Percentiles rank a stretch among this genome's conserved stretches.
phyloP scores from a whole-genome alignment of 257 asterid species.

The Nicotiana benthamiana region DNA sequence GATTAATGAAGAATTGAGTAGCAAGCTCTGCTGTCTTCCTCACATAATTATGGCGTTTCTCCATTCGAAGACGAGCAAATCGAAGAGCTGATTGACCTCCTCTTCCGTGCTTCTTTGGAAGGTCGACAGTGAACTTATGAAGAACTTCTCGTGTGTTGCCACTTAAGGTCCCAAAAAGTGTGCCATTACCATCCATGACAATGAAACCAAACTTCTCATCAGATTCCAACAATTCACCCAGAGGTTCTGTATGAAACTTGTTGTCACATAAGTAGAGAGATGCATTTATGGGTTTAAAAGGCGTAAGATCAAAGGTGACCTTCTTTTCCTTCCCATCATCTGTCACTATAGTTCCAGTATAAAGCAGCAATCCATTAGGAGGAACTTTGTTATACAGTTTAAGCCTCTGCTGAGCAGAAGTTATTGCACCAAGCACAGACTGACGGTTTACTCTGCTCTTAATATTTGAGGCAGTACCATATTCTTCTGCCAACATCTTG shows the following conservation, averaged over 20 bases:
- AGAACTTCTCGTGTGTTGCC: conserved; percentile 42
- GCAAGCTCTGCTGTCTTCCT: conserved; percentile 46
- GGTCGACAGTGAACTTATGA: conserved; percentile 42
- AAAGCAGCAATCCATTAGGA: conserved; percentile 34
- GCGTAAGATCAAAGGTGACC: conserved; percentile 37
- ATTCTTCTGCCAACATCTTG: conserved; percentile 40
- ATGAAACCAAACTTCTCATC: conserved; percentile 45
- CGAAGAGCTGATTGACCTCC: conserved; percentile 49
- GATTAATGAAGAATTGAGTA: conserved; percentile 37
- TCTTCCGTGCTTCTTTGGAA: conserved; percentile 43
- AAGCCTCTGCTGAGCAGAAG: conserved; percentile 41
- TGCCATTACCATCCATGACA: conserved; percentile 46
- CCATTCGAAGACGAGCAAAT: conserved; percentile 45
- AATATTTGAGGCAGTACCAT: conserved; percentile 41
- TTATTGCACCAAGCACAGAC: conserved; percentile 37
- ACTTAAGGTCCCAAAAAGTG: conserved; percentile 41
- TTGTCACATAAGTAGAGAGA: conserved; percentile 41
- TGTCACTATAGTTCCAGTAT: conserved; percentile 34
- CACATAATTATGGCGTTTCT: conserved; percentile 41
- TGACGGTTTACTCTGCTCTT: conserved; percentile 43
- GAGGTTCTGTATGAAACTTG: conserved; percentile 38
- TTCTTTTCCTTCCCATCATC: conserved; percentile 46
- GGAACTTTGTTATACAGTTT: conserved; percentile 38
- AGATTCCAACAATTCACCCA: conserved; percentile 36
- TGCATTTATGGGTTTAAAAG: conserved; percentile 40